Conservation (phyloP, 2,329 filamentous ascomycete species). For the Cladosporium sp. region DNA sequence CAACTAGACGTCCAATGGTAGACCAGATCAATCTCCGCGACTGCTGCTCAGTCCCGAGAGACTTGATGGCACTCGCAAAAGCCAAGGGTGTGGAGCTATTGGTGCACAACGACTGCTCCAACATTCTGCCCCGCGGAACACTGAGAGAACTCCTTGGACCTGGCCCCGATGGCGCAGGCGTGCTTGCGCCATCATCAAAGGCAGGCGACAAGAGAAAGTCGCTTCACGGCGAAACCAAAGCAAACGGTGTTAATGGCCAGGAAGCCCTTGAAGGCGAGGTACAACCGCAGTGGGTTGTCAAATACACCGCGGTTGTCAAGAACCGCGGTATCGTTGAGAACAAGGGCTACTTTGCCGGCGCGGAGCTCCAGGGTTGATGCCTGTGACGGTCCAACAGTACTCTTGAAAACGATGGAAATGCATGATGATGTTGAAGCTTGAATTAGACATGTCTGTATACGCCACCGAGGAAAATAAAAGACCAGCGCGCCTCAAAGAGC, state of each 20-base stretch:
- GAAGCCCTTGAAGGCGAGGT: constrained; percentile 70
- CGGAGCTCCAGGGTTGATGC: constrained; percentile 50
- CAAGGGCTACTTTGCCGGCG: constrained; percentile 93
- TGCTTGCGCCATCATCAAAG: constrained; percentile 56
- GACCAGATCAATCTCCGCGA: constrained; percentile 96
- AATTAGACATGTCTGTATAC: no score
- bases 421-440: no score
- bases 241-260: constrained; percentile 59
- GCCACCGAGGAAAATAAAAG: no score
- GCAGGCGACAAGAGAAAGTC: constrained; percentile 38
- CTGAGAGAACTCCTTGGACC: constrained; percentile 76
- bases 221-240: constrained; percentile 32
- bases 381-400: no score
- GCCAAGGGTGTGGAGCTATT: constrained; percentile 77
- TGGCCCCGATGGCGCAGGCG: constrained; percentile 65
- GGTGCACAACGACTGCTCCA: constrained; percentile 89
- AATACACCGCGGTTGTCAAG: constrained; percentile 93
- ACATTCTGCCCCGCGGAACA: constrained; percentile 82
- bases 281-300: constrained; percentile 87
- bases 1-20: constrained; percentile 69
- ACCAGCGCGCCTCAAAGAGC: no score
- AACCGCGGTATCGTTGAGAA: constrained; percentile 95
- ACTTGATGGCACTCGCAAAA: constrained; percentile 79
- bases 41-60: constrained; percentile 91
- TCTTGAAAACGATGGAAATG: no score